Evolutionary conservation across 1,284 basidiomycete genomes (phyloP).

Genomic region (Hortiboletus rubellus): DNA sequence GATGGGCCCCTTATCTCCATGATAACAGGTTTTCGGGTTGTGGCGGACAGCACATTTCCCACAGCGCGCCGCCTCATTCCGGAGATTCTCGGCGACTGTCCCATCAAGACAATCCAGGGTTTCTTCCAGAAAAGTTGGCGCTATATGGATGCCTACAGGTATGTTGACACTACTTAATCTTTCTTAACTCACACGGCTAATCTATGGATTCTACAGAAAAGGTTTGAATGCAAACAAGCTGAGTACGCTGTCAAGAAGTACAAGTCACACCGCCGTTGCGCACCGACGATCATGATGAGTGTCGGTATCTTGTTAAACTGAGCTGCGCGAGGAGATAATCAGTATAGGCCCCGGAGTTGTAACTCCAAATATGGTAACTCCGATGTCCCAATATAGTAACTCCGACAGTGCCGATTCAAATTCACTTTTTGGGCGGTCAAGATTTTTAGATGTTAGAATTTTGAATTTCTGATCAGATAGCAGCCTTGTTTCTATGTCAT

Average conservation of each 20-base stretch:
- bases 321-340: background rate
- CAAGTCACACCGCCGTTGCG: background rate
- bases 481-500: too few relatives aligned
- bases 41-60: too few relatives aligned
- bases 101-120: too few relatives aligned
- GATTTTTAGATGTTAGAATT: background rate
- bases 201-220: background rate
- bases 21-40: too few relatives aligned
- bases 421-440: background rate
- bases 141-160: background rate
- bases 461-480: too few relatives aligned
- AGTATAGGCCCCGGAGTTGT: background rate
- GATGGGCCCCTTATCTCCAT: too few relatives aligned
- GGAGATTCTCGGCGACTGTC: too few relatives aligned
- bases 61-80: too few relatives aligned
- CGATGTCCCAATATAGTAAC: background rate
- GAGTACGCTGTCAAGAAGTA: background rate
- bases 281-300: background rate
- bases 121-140: too few relatives aligned
- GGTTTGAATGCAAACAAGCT: background rate
- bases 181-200: background rate
- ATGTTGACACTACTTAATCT: background rate
- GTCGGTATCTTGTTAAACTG: background rate
- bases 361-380: background rate
- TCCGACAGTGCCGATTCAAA: background rate